Percentiles rank a stretch among this genome's conserved stretches.
These are phyloP conservation scores for Harrya chromipes DNA, from an alignment of 768 basidiomycete species.

Conservation along the genomic window DNA sequence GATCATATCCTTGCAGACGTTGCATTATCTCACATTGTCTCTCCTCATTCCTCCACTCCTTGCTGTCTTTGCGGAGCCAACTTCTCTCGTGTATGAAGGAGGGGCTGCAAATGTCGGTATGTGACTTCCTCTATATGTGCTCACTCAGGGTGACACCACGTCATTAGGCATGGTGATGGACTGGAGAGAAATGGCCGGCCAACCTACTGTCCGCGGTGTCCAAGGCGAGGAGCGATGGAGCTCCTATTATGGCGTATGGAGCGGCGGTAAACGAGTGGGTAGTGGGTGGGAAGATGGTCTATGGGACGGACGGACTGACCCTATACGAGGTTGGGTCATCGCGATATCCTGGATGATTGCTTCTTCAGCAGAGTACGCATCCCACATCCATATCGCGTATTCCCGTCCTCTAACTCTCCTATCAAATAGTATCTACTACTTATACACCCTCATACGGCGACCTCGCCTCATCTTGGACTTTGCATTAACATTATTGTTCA, in stretches of 20 bases:
- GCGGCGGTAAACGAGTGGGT: constrained; percentile 73
- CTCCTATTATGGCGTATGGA: constrained; percentile 73
- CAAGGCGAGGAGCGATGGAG: constrained; percentile 65
- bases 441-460: constrained; percentile 84
- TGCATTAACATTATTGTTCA: constrained; percentile 84
- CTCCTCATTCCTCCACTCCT: constrained; percentile 81
- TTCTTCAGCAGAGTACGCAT: constrained; percentile 78
- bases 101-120: constrained; percentile 76
- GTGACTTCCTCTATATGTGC: constrained; percentile 20
- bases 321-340: constrained; percentile 86
- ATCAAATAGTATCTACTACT: constrained; percentile 58
- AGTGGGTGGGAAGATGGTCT: constrained; percentile 43
- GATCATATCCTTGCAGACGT: constrained; percentile 90
- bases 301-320: constrained; percentile 73
- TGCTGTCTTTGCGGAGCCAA: constrained; percentile 67
- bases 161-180: constrained; percentile 86
- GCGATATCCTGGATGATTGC: constrained; percentile 84
- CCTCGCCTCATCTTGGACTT: constrained; percentile 97
- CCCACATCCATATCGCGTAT: background rate
- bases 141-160: constrained; percentile 1
- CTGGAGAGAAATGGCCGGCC: constrained; percentile 93
- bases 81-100: constrained; percentile 68
- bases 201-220: constrained; percentile 67
- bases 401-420: constrained; percentile 9
- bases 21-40: constrained; percentile 90